These are phyloP conservation scores for Fonsecaea monophora DNA, from an alignment of 2,329 filamentous ascomycete genomes.

Conservation along the genomic window DNA sequence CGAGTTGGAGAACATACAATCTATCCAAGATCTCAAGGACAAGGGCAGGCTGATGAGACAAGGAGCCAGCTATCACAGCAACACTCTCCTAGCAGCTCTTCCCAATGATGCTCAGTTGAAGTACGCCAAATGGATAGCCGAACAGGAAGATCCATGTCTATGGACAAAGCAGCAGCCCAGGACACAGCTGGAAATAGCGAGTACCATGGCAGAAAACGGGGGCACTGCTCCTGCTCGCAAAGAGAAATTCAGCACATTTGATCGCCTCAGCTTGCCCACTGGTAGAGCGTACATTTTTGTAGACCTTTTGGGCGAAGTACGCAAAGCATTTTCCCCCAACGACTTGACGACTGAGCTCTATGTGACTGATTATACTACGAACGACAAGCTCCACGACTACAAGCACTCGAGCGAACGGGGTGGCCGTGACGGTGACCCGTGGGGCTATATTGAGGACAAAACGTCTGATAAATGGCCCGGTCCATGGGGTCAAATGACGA, in stretches of 20 bases:
- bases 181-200: conserved; percentile 26
- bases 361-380: conserved; percentile 82
- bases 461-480: conserved; percentile 67
- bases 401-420: conserved; percentile 45
- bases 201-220: conserved; percentile 28
- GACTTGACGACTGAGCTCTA: conserved; percentile 67
- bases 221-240: conserved; percentile 17
- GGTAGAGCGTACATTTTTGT: conserved; percentile 58
- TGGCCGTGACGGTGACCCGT: conserved; percentile 60
- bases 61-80: not conserved
- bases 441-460: conserved; percentile 57
- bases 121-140: conserved; percentile 36
- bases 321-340: conserved; percentile 59
- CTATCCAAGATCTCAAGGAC: conserved; percentile 25
- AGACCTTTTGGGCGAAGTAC: conserved; percentile 75
- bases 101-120: conserved; percentile 28
- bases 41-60: conserved; percentile 13
- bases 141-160: conserved; percentile 28
- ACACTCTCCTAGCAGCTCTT: conserved; percentile 6
- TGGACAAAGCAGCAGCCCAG: conserved; percentile 22
- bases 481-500: conserved; percentile 73
- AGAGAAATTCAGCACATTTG: conserved; percentile 68
- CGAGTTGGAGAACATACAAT: conserved; percentile 21
- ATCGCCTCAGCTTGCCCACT: conserved; percentile 60
- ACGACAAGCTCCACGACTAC: conserved; percentile 68